Conservation (phyloP, 495 filamentous ascomycete genomes). For the Neurospora intermedia region DNA sequence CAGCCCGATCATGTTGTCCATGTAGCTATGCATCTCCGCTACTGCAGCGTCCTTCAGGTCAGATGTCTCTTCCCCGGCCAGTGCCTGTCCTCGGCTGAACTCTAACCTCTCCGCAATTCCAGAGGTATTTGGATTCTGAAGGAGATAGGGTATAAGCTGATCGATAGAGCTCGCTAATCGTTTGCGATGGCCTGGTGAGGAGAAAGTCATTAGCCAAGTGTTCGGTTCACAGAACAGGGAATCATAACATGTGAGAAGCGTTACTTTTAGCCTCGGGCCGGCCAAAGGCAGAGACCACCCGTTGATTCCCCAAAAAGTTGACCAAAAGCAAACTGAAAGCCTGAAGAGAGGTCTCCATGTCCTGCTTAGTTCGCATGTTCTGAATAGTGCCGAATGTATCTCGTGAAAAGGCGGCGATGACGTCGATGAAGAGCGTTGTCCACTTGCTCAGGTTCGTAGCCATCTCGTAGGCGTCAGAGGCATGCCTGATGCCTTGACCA, state of each 20-base stretch:
- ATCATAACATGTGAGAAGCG: slow-evolving; percentile 7
- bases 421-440: slow-evolving; percentile 35
- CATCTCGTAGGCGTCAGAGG: slow-evolving; percentile 25
- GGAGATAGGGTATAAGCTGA: slow-evolving; percentile 41
- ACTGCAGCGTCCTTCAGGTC: slow-evolving; percentile 33
- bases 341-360: slow-evolving; percentile 40
- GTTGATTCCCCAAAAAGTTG: slow-evolving; percentile 38
- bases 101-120: slow-evolving; percentile 41
- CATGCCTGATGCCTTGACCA: slow-evolving; percentile 25
- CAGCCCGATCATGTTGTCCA: slow-evolving; percentile 42
- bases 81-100: slow-evolving; percentile 38
- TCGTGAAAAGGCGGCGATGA: slow-evolving; percentile 28
- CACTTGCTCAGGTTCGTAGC: slow-evolving; percentile 27
- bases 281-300: slow-evolving; percentile 34
- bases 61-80: slow-evolving; percentile 33
- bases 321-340: slow-evolving; percentile 44
- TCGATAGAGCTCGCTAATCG: slow-evolving; percentile 38
- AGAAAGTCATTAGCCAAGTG: slow-evolving; percentile 7
- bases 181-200: slow-evolving; percentile 29
- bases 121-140: slow-evolving; percentile 31
- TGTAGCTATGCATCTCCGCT: slow-evolving; percentile 39
- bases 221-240: not conserved
- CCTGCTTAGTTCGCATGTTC: slow-evolving; percentile 27
- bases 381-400: slow-evolving; percentile 30
- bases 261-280: slow-evolving; percentile 35